Evolutionary conservation across 75 land plant species (phyloP), one percentile per base, ranked within the genome.

Genomic region (Larix kaempferi): DNA sequence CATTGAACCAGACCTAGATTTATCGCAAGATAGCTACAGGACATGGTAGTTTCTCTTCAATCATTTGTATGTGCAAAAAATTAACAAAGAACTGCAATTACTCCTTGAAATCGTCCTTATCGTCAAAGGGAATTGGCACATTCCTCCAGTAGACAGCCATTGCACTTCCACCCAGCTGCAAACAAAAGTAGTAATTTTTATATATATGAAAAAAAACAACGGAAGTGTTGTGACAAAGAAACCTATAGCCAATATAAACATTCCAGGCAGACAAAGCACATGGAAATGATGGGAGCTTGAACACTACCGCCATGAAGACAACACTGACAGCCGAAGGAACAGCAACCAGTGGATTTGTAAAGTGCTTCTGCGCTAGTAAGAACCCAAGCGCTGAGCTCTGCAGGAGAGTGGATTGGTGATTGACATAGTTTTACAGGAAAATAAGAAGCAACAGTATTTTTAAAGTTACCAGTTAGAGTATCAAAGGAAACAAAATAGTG

Each of bases 281-380:
- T 23, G 71, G 62, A 69, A 78, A 19, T 44, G 27, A 15, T 15
- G 61, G 37, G 54, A 56, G 5, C 33, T 69, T 69, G 52, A 69
- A 35, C 23, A 83, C 25, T 89, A 93, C 96, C 78, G 99, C 99
- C 99, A 96, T 96, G 84, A 87, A 94, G 55, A 96, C 99, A 27
- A 96, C 98, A 80, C 99, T 96, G 57, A 96, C 97, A 22, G 99
- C 98, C 33, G 99, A 96, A 73, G 99, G 99, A 22, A 96, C 99
- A 25, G 99, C 99, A 14, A 96, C 99, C 60, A 96, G 88, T 16
- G 99, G 99, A 66, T 96, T 94, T 52, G 98, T 94, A 74, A 96
- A 96, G 72, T 96, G 99, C 73, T 90, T 96, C 75, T 94, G 99
- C 13, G 99, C 97, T 59, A 96, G 83, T 7, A 96, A 78, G 81